Evolutionary conservation across 208 protist species (phyloP), one percentile per base, ranked within the genome.

Genomic region (Leishmania braziliensis): DNA sequence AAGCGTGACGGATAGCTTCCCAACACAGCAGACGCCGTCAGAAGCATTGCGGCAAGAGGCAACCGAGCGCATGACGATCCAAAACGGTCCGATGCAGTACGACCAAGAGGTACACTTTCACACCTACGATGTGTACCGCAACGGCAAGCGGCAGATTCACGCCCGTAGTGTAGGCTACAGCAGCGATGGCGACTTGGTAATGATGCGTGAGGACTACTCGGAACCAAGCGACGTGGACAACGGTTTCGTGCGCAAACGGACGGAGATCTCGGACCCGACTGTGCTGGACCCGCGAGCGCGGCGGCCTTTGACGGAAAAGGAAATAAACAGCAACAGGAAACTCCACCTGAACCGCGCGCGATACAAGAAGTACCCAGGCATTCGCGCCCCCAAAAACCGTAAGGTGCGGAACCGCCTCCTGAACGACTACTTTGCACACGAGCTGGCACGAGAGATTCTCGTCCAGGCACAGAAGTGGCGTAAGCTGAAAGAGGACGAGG

Each of bases 281-380:
- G 93, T 95, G 69, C 89, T 97, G n/a, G 86, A 97, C 84, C 86
- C 89, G 68, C 72, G 79, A n/a, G 94, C 94, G 23, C 90, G 89
- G 36, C 88, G 91, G 51, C 94, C 94, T 5, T 73, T 96, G 29
- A 93, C 88, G 4, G 90, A 94, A 60, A 75, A 75, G 48, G 91
- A 97, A 78, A 51, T 89, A 33, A 29, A 66, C 54, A 84, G 87
- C 78, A 76, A 84, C 5, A 84, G 83, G n/a, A 89, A 91, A 73
- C 62, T 91, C 4, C 87, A 85, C 60, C 75, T 94, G 43, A 88
- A 89, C 74, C 84, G 82, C 4, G 84, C 84, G 26, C 81, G 86
- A 16, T 95, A 90, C 84, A 95, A 94, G 68, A 97, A 97, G 85
- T 97, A 97, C 86, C 94, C 94, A 0, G 94, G 94, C 79, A 90